Base-by-base conservation (phyloP, 352 stramenopile genomes). In the Phytopythium cucurbitacearum region DNA sequence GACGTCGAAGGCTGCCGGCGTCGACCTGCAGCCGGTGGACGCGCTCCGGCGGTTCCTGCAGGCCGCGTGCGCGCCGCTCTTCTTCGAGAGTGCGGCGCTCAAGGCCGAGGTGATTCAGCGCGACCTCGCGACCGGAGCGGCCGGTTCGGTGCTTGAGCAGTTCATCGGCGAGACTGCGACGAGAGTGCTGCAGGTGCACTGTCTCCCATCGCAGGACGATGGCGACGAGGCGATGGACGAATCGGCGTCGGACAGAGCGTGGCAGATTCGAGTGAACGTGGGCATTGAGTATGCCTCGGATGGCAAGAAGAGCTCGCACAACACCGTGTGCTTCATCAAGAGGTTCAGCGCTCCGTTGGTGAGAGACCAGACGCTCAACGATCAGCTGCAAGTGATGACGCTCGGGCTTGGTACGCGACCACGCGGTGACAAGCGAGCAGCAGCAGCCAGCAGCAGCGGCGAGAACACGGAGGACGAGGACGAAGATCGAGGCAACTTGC, bases 271-370 rank as follows among this genome's bases (percentile, higher is more conserved):
- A 55, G 78, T 91, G 48, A 92, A 92, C 57, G 40, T 92, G 35
- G 84, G 84, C 13, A 76, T 94, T 37, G 80, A 91, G 64, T 94
- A 94, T 49, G 57, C 67, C 15, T 47, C 66, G 11, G 38, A 46
- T 38, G 72, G 69, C 21, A 87, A 87, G 58, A 77, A 86, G 59
- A 73, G 60, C 49, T 64, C 76, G 45, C 80, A 89, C 53, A 80
- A 92, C 55, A 71, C 81, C 28, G 79, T 95, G 47, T 95, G 85
- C 60, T 91, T 95, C 57, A 91, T 95, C 60, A 95, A 95, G 68
- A 82, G 81, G 15, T 67, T 80, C 34, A 88, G 73, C 35, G 74
- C 78, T 45, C 69, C 81, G 36, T 59, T 95, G 34, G 73, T 69
- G 32, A 83, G 67, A 41, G 83, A 91, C 34, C 64, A 81, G 49